Evolutionary conservation across 768 basidiomycete species (phyloP).

Genomic region (Leccinum longicurvipes): DNA sequence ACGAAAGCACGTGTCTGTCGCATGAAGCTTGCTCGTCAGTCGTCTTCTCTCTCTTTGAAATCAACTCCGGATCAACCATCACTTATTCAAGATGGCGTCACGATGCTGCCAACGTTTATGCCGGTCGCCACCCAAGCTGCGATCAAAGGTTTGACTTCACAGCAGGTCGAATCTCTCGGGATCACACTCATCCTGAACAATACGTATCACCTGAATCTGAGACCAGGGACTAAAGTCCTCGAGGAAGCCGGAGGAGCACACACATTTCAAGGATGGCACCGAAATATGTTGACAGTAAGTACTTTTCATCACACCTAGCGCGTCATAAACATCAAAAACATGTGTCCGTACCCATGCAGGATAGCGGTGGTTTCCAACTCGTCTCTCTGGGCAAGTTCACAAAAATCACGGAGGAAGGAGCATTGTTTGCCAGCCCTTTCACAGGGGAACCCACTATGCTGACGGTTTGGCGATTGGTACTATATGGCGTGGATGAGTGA

Average conservation of each 20-base stretch:
- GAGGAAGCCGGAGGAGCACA: constrained; percentile 82
- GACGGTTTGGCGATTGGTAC: constrained; percentile 45
- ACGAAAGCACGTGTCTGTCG: constrained; percentile 82
- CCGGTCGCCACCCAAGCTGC: constrained; percentile 91
- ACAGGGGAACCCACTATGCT: constrained; percentile 86
- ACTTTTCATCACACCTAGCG: neutral
- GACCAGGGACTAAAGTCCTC: constrained; percentile 74
- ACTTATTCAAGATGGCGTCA: constrained; percentile 63
- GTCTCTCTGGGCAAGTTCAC: constrained; percentile 84
- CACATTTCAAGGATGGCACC: constrained; percentile 83
- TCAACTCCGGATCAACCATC: neutral
- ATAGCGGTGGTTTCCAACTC: constrained; percentile 88
- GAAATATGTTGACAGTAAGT: constrained; percentile 78
- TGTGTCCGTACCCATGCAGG: constrained; percentile 39
- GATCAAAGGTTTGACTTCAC: constrained; percentile 86
- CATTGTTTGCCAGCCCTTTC: constrained; percentile 81
- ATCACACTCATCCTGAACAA: constrained; percentile 86
- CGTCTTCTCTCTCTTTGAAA: neutral
- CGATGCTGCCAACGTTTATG: constrained; percentile 89
- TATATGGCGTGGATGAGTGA: neutral
- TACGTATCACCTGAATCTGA: constrained; percentile 86
- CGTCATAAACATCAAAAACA: neutral
- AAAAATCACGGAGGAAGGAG: constrained; percentile 85
- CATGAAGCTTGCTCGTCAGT: constrained; percentile 78
- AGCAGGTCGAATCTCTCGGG: constrained; percentile 79